Conservation (phyloP, 805 yeast genomes). For the Ogataea allantospora region DNA sequence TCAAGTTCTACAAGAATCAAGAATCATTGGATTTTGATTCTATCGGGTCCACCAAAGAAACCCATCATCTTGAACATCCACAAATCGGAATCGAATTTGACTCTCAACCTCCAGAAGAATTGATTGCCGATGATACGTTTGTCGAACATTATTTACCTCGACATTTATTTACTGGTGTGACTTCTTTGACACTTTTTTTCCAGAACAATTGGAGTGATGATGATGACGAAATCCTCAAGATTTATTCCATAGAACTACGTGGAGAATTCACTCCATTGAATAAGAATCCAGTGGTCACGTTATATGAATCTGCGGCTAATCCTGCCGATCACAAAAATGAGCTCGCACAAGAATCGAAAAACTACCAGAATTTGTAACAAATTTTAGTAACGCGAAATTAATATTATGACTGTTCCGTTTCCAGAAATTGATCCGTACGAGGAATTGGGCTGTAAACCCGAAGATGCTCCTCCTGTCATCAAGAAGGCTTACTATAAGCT, state of each 20-base stretch:
- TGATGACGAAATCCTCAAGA: slow-evolving; percentile 53
- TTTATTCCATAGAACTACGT: slow-evolving; percentile 74
- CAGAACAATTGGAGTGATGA: slow-evolving; percentile 64
- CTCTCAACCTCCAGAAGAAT: slow-evolving; percentile 20
- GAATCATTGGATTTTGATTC: slow-evolving; percentile 71
- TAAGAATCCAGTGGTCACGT: slow-evolving; percentile 69
- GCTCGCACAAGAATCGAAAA: slow-evolving; percentile 23
- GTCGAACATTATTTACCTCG: slow-evolving; percentile 84
- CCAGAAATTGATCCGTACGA: slow-evolving; percentile 65
- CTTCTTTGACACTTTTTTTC: slow-evolving; percentile 64
- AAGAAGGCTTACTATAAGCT: slow-evolving; percentile 65
- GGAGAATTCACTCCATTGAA: slow-evolving; percentile 62
- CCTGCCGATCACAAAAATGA: slow-evolving; percentile 76
- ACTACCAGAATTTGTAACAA: slow-evolving; percentile 14
- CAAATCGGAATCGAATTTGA: slow-evolving; percentile 48
- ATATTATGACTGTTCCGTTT: slow-evolving; percentile 38
- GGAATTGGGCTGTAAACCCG: slow-evolving; percentile 41
- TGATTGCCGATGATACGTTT: slow-evolving; percentile 50
- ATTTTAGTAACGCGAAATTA: slow-evolving; percentile 10
- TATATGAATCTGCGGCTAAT: slow-evolving; percentile 90
- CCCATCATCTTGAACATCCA: slow-evolving; percentile 61
- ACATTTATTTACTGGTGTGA: slow-evolving; percentile 66
- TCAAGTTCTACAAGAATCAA: slow-evolving; percentile 73
- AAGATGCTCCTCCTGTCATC: slow-evolving; percentile 50
- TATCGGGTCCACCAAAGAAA: slow-evolving; percentile 47